Percentiles rank a stretch among this genome's conserved stretches.
Conservation (phyloP, 208 protist genomes). For the Acanthamoeba royreba region DNA sequence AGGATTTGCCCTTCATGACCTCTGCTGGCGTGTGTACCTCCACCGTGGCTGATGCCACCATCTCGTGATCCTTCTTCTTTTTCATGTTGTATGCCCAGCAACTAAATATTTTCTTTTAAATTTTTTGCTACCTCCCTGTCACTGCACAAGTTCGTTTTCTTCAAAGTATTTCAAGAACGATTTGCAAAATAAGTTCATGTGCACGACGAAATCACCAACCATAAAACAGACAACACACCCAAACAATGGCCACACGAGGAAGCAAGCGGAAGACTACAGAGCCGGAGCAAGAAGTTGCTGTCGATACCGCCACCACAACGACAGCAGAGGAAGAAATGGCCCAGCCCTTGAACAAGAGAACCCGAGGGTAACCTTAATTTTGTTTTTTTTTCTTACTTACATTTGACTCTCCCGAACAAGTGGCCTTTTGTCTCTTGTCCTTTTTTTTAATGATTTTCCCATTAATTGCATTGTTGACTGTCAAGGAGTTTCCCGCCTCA, state of each 20-base stretch:
- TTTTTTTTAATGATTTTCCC: too few species aligned
- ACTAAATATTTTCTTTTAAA: neutral
- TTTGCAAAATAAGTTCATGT: too few species aligned
- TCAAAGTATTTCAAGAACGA: neutral
- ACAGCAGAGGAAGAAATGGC: neutral
- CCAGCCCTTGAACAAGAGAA: neutral
- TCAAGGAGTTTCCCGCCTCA: too few species aligned
- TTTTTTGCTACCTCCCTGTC: too few species aligned
- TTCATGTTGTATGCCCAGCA: neutral
- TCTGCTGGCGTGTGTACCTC: slow-evolving; percentile 22
- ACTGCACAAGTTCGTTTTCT: neutral
- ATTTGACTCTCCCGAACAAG: too few species aligned
- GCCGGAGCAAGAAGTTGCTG: neutral
- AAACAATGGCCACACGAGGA: too few species aligned
- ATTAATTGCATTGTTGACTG: too few species aligned
- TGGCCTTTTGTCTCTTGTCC: too few species aligned
- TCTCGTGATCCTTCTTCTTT: neutral
- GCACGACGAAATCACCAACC: too few species aligned
- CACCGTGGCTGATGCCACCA: neutral
- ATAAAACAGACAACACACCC: too few species aligned
- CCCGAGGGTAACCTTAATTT: neutral
- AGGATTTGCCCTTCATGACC: slow-evolving; percentile 3
- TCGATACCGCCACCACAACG: too few species aligned
- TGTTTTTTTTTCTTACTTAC: neutral
- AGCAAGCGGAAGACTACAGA: neutral